These are phyloP conservation scores for Sinapis alba DNA, from an alignment of 441 rosid genomes.

Conservation along the genomic window DNA sequence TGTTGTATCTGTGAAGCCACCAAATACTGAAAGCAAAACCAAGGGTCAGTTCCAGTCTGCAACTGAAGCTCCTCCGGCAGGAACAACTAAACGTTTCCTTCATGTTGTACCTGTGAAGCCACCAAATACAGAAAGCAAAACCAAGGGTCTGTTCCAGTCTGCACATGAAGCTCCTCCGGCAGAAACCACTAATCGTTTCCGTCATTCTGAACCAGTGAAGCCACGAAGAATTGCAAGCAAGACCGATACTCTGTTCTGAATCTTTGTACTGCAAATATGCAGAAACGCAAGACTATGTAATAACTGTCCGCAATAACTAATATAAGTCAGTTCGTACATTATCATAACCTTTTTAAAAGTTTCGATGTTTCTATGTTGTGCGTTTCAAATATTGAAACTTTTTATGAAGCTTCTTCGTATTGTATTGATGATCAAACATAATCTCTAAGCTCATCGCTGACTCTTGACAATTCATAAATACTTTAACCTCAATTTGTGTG, in stretches of 20 bases:
- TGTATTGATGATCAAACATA: background rate
- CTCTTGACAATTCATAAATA: background rate
- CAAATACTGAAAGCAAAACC: background rate
- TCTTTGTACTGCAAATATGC: background rate
- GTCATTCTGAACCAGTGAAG: too few species aligned
- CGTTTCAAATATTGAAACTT: background rate
- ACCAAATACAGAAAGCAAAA: background rate
- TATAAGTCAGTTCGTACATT: background rate
- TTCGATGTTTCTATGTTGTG: background rate
- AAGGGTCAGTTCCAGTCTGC: background rate
- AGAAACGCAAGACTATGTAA: background rate
- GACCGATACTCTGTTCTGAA: constrained; percentile 9
- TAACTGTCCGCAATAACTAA: background rate
- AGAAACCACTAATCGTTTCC: background rate
- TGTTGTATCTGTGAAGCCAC: background rate
- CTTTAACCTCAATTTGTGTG: background rate
- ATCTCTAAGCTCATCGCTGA: background rate
- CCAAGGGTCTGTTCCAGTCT: background rate
- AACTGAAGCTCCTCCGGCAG: background rate
- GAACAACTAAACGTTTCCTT: background rate
- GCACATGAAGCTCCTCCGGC: background rate
- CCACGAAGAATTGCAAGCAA: background rate
- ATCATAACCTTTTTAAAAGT: background rate
- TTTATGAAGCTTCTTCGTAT: background rate
- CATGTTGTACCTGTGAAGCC: background rate